A percentile compares a stretch with the other conserved stretches of the same genome.
Evolutionary conservation across 2,329 filamentous ascomycete genomes (phyloP).

Genomic region (Aspergillus uvarum): DNA sequence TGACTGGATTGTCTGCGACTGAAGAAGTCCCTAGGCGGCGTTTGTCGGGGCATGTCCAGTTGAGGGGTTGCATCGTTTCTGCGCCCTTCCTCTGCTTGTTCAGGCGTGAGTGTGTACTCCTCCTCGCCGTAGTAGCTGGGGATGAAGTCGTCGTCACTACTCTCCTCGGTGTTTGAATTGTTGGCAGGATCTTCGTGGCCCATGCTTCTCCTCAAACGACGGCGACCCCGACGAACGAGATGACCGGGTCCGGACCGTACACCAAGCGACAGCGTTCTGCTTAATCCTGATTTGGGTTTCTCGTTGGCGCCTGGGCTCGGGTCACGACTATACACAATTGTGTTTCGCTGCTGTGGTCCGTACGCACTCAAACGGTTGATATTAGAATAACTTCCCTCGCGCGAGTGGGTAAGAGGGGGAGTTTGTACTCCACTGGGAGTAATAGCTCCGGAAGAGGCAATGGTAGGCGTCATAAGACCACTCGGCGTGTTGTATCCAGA

Average conservation of each 20-base stretch:
- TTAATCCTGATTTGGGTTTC: constrained; percentile 33
- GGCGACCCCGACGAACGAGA: constrained; percentile 30
- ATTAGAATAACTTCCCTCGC: constrained; percentile 30
- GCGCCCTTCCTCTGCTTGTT: constrained; percentile 35
- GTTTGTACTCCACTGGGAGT: constrained; percentile 44
- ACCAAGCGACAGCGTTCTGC: constrained; percentile 41
- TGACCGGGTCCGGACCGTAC: constrained; percentile 43
- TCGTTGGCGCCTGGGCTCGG: constrained; percentile 33
- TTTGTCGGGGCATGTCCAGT: constrained; percentile 17
- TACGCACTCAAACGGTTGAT: constrained; percentile 33
- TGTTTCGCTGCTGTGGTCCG: constrained; percentile 40
- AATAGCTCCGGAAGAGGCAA: constrained; percentile 42
- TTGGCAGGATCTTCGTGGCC: constrained; percentile 32
- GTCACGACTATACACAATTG: constrained; percentile 42
- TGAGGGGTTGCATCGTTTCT: constrained; percentile 22
- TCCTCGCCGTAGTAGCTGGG: constrained; percentile 41
- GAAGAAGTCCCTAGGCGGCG: constrained; percentile 20
- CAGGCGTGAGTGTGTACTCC: constrained; percentile 39
- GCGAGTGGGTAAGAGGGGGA: constrained; percentile 34
- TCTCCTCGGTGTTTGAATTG: constrained; percentile 32
- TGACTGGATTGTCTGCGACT: constrained; percentile 29
- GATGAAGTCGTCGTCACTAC: constrained; percentile 41
- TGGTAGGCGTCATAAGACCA: constrained; percentile 36
- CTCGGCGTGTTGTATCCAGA: constrained; percentile 47
- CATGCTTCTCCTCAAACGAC: constrained; percentile 27